phyloP scores from a whole-genome alignment of 1,284 basidiomycete genomes.

The Sanghuangporus weigelae region DNA sequence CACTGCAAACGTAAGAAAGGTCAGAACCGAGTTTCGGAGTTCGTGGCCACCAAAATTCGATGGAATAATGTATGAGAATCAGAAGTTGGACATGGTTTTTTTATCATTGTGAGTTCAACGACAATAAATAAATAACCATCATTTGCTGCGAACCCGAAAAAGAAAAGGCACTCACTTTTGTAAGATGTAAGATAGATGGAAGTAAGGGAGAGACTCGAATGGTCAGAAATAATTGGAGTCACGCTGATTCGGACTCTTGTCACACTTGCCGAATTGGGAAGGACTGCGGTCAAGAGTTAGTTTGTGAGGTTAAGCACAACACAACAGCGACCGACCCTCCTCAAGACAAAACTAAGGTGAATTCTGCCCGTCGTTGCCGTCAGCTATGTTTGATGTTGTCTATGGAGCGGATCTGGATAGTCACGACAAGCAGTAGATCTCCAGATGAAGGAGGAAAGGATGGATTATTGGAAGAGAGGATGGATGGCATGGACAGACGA shows the following conservation, averaged over 20 bases:
- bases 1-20: conserved; percentile 15
- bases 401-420: neutral
- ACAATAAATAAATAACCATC: conserved; percentile 68
- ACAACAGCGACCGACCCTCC: conserved; percentile 26
- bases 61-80: conserved; percentile 21
- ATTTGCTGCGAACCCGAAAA: conserved; percentile 22
- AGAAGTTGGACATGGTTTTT: conserved; percentile 32
- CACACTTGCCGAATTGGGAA: neutral
- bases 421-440: neutral
- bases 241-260: neutral
- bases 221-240: neutral
- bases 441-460: neutral
- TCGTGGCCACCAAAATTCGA: neutral
- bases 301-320: conserved; percentile 4
- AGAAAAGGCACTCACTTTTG: conserved; percentile 15
- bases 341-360: conserved; percentile 48
- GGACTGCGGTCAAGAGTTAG: neutral
- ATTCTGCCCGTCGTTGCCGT: neutral
- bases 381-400: neutral
- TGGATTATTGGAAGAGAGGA: conserved; percentile 16
- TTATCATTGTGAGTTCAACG: conserved; percentile 54
- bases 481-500: conserved; percentile 19
- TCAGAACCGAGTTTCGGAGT: neutral
- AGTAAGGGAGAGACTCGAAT: neutral
- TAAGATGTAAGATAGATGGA: neutral